Base-by-base conservation (phyloP, 2,329 filamentous ascomycete species). In the Cladorrhinum sp. region DNA sequence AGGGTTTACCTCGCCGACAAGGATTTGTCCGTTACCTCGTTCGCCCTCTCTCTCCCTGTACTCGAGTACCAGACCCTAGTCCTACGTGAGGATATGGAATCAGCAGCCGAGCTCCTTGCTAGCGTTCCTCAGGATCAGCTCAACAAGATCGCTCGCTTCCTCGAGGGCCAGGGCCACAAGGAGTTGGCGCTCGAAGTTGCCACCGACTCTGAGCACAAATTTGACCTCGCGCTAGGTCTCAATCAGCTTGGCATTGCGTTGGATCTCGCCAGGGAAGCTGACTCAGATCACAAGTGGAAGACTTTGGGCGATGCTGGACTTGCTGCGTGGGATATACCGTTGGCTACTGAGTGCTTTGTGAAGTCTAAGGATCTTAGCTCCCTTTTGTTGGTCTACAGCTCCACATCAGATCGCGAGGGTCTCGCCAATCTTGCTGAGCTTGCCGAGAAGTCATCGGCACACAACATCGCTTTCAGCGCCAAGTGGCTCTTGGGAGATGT, bases 241-340 rank as follows among this genome's bases (percentile, higher is more conserved):
- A 91, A 89, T 69, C 89, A 95, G 65, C 85, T 98, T 13, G 85
- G 93, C 45, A 90, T 93, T 70, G 93, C 93, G 0, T 83, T 96
- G 2, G 87, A 92, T 62, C 86, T 98, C 55, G 93, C 95, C 6
- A 84, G 87, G 45, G 82, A 90, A 73, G 90, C 92, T 10, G 89
- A 97, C 65, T 90, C 87, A 1, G 95, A 98, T 74, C 93, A 98
- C 78, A 96, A 96, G 77, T 99, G 95, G 95, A 98, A 98, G 83
- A 93, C 87, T 2, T 91, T 99, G 3, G 95, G 95, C 62, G 95
- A 99, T 69, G 90, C 93, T 1, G 95, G 95, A 1, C 83, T 99
- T 45, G 78, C 86, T 9, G 88, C 81, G 1, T 99, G 93, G 95
- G 88, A 99, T 69, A 83, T 99, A 32, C 81, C 84, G 4, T 85